phyloP scores from a whole-genome alignment of 352 stramenopile genomes.

The Pythium sukuiense region DNA sequence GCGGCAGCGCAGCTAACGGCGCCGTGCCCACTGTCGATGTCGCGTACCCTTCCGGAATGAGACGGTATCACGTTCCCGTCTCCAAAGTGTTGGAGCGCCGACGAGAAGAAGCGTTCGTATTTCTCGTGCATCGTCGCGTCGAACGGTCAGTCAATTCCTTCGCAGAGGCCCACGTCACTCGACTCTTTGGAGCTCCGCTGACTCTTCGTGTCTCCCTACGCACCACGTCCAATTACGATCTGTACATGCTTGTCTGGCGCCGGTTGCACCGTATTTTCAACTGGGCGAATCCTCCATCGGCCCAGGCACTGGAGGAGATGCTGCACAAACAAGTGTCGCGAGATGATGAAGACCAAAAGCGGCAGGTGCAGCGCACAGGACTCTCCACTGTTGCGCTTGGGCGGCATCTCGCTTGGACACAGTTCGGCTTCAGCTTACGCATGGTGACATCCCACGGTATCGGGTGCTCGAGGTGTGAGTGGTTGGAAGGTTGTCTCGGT shows the following conservation, averaged over 20 bases:
- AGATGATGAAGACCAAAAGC: constrained; percentile 22
- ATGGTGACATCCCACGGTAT: constrained; percentile 79
- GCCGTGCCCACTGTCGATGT: constrained; percentile 53
- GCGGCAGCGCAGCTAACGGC: constrained; percentile 49
- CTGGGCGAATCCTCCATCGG: constrained; percentile 55
- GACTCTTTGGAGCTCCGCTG: constrained; percentile 77
- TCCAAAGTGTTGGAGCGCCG: constrained; percentile 55
- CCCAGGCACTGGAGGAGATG: constrained; percentile 31
- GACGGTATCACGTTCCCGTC: constrained; percentile 61
- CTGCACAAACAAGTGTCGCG: constrained; percentile 1
- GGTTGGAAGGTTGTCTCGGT: constrained; percentile 84
- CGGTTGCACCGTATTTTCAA: constrained; percentile 85
- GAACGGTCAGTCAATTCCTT: constrained; percentile 81
- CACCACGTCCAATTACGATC: constrained; percentile 61
- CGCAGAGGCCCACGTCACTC: constrained; percentile 74
- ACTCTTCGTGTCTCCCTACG: constrained; percentile 69
- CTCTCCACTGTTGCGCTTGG: constrained; percentile 64
- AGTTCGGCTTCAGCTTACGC: constrained; percentile 84
- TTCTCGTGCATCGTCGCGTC: constrained; percentile 84
- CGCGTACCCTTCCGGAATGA: constrained; percentile 54
- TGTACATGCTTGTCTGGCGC: constrained; percentile 81
- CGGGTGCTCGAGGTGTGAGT: constrained; percentile 88
- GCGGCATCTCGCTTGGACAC: constrained; percentile 54
- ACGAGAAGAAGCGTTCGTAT: constrained; percentile 61
- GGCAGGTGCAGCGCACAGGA: constrained; percentile 37